phyloP scores from a whole-genome alignment of 495 filamentous ascomycete species.

The Tetracladium setigerum region DNA sequence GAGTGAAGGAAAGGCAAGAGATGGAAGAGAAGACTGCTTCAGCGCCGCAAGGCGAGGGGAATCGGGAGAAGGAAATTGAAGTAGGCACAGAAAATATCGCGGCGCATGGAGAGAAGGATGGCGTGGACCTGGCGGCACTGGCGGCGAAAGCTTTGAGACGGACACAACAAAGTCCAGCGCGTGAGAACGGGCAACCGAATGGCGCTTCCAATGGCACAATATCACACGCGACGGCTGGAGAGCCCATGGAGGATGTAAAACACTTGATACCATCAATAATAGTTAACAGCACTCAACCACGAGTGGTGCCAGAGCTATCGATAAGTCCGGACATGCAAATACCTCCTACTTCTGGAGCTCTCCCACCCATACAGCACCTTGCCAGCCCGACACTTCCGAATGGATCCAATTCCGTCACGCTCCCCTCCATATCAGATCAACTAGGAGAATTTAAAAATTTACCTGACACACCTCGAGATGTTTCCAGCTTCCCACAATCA shows the following conservation, averaged over 20 bases:
- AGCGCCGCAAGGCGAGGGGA: constrained; percentile 22
- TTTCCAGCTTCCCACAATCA: constrained; percentile 24
- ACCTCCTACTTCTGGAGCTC: constrained; percentile 22
- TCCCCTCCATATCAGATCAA: constrained; percentile 39
- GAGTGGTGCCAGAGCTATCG: constrained; percentile 1
- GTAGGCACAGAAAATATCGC: constrained; percentile 21
- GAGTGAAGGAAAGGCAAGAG: constrained; percentile 25
- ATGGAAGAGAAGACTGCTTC: constrained; percentile 33
- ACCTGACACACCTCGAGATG: constrained; percentile 5
- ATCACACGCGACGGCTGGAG: constrained; percentile 17
- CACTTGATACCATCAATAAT: constrained; percentile 15
- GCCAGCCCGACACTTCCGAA: no score
- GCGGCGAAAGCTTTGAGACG: constrained; percentile 21
- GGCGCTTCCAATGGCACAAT: constrained; percentile 12
- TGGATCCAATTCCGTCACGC: constrained; percentile 5
- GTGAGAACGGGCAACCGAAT: constrained; percentile 18
- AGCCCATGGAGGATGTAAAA: constrained; percentile 19
- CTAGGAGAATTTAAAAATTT: constrained; percentile 28
- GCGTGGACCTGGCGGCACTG: constrained; percentile 16
- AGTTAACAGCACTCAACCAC: not conserved
- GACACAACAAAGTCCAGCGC: constrained; percentile 11
- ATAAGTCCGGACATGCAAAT: constrained; percentile 11
- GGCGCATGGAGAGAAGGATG: constrained; percentile 17
- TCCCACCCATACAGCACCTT: constrained; percentile 43
- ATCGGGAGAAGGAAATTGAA: not conserved